phyloP scores from a whole-genome alignment of 306 rosid genomes.

The Ziziphus jujuba region DNA sequence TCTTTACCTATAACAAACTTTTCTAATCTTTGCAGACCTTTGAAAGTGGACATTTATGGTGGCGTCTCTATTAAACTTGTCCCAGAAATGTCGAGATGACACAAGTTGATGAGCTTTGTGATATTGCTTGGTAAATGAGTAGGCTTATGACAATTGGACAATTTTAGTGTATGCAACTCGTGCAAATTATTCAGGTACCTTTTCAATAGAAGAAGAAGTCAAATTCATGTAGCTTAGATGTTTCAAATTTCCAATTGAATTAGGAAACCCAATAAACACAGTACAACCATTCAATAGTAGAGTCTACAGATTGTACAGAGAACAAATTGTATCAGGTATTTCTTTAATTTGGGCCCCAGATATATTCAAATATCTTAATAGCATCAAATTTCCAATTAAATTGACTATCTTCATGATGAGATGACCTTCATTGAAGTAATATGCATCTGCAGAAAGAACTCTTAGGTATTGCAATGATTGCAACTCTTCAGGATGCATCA shows the following conservation, averaged over 20 bases:
- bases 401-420: conserved; percentile 10
- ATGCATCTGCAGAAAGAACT: too few relatives aligned
- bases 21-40: conserved; percentile 19
- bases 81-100: conserved; percentile 16
- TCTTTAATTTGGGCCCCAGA: conserved; percentile 10
- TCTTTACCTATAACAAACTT: conserved; percentile 9
- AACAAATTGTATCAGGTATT: too few relatives aligned
- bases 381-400: conserved; percentile 17
- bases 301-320: too few relatives aligned
- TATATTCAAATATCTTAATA: conserved; percentile 3
- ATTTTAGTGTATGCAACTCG: conserved; percentile 19
- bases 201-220: too few relatives aligned
- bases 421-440: too few relatives aligned
- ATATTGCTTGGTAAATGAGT: conserved; percentile 1
- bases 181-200: conserved; percentile 14
- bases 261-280: too few relatives aligned
- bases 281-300: too few relatives aligned
- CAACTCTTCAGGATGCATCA: too few relatives aligned
- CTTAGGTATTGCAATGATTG: not conserved
- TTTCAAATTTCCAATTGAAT: too few relatives aligned
- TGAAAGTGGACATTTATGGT: conserved; percentile 12
- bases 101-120: conserved; percentile 19
- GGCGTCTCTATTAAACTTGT: conserved; percentile 28
- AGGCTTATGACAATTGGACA: not conserved
- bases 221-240: too few relatives aligned